phyloP scores from a whole-genome alignment of 345 rosid species.

The Euphorbia lathyris region DNA sequence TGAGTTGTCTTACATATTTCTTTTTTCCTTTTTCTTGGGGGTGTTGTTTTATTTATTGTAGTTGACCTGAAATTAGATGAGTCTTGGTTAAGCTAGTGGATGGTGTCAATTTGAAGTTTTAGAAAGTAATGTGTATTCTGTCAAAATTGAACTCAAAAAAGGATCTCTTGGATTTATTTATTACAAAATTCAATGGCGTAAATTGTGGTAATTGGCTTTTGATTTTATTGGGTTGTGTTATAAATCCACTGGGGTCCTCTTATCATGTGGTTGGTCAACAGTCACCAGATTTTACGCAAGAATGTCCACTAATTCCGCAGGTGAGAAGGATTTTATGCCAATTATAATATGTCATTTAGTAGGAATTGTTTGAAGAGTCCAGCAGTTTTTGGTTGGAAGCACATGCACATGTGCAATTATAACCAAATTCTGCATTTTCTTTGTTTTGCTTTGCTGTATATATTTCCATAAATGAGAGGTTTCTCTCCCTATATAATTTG shows the following conservation, averaged over 20 bases:
- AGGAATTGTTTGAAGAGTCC: not conserved
- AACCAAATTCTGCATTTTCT: not conserved
- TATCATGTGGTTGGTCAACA: slow-evolving; percentile 14
- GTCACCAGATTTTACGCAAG: not conserved
- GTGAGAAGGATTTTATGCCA: not conserved
- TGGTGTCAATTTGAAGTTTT: not conserved
- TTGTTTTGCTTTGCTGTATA: not conserved
- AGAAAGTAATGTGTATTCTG: not conserved
- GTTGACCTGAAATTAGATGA: slow-evolving; percentile 6
- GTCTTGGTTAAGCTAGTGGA: slow-evolving; percentile 3
- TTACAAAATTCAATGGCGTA: slow-evolving; percentile 2
- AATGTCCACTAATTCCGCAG: slow-evolving; percentile 4
- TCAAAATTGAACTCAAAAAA: not conserved
- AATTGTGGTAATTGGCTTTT: not conserved
- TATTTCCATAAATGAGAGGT: not conserved
- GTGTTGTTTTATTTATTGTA: not conserved
- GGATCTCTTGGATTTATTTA: slow-evolving; percentile 1
- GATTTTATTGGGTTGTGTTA: not conserved
- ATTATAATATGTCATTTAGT: not conserved
- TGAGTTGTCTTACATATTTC: slow-evolving; percentile 10
- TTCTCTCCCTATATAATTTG: too few species aligned
- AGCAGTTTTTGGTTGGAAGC: not conserved
- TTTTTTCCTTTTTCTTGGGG: slow-evolving; percentile 3
- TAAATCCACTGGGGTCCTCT: not conserved
- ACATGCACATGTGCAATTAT: not conserved